Base-by-base conservation (phyloP, 352 stramenopile genomes). In the Phytophthora boehmeriae region DNA sequence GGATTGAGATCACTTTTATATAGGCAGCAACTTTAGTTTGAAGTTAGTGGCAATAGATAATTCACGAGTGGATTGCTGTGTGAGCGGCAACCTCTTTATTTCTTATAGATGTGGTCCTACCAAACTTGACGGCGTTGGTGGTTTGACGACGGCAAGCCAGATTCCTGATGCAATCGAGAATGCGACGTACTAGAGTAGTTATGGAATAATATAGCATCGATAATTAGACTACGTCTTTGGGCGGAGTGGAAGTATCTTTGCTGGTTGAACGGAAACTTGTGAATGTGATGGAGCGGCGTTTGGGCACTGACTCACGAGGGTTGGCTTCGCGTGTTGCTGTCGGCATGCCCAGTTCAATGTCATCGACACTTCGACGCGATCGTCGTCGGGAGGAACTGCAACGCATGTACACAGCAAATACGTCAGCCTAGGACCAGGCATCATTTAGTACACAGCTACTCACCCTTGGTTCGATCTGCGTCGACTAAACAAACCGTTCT, bases 211-310 rank as follows among this genome's bases (percentile, higher is more conserved):
- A 20, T 35, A 23, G 43, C 13, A 34, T 27, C 42, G 42, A 48
- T 23, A 9, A 41, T 68, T 63, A 69, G 25, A 73, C 54, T 41
- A 60, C 35, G 44, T 69, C 36, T 45, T 58, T 69, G 20, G 36
- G 38, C 19, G 45, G 41, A 11, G 55, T 49, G 8, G 53, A 39
- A 0, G 68, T 47, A 22, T 73, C 47, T 41, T 71, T 55, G 30
- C 14, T 70, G 28, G 25, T 53, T 10, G 59, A 61, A 49, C 58
- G 63, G 49, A 89, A 90, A 14, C 59, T 76, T 11, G 78, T 88
- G 66, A 93, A 93, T 27, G 82, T 93, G 53, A 92, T 93, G 8
- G 84, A 93, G 19, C 80, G 78, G 22, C 80, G 78, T 52, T 93
- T 93, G 8, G 70, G 52, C 5, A 86, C 44, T 3, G 76, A 66